Evolutionary conservation across 1,284 basidiomycete genomes (phyloP).

Genomic region (Ganoderma lucidum): DNA sequence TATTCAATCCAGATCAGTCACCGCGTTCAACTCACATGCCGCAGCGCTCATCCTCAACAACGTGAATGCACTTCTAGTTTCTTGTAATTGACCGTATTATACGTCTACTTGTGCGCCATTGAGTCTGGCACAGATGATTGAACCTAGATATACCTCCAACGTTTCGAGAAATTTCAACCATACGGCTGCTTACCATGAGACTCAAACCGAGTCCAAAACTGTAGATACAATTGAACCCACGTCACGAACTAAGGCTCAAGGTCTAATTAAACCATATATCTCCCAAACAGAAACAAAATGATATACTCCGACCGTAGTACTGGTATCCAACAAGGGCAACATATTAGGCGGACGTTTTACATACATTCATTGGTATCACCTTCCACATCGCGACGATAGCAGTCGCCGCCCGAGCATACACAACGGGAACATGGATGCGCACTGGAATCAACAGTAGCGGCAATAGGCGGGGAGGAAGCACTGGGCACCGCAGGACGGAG

Average conservation of each 20-base stretch:
- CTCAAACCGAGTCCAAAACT: not conserved
- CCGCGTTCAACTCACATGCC: too few species aligned
- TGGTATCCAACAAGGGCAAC: constrained; percentile 14
- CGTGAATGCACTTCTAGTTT: too few species aligned
- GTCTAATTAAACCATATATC: not conserved
- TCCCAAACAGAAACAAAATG: not conserved
- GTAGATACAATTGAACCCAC: not conserved
- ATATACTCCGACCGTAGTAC: constrained; percentile 1
- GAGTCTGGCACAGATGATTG: too few species aligned
- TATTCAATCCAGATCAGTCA: too few species aligned
- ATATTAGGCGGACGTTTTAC: constrained; percentile 19
- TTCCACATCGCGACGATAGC: not conserved
- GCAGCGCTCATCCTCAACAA: too few species aligned
- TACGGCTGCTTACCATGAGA: not conserved
- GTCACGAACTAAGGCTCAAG: not conserved
- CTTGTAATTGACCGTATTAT: too few species aligned
- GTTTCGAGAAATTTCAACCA: too few species aligned
- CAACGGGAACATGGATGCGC: not conserved
- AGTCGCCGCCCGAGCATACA: constrained; percentile 1
- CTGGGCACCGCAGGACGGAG: not conserved
- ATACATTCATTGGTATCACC: constrained; percentile 18
- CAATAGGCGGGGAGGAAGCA: not conserved
- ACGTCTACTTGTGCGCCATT: too few species aligned
- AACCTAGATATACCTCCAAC: too few species aligned
- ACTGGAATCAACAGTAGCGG: not conserved